phyloP scores from a whole-genome alignment of 805 yeast species.

The Tetrapisispora pingtungensis region DNA sequence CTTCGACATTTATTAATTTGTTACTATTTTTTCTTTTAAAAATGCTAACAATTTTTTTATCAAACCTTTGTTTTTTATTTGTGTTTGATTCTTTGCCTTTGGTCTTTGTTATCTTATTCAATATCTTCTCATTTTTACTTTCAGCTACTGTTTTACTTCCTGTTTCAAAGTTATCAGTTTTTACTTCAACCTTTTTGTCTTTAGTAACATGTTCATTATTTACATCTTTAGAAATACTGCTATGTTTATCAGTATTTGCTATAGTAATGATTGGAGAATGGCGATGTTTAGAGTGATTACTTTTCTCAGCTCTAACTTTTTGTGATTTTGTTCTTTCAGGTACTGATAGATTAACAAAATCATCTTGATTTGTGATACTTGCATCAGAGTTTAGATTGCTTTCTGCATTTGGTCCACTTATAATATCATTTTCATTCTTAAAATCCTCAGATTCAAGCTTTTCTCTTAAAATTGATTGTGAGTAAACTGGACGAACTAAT shows the following conservation, averaged over 20 bases:
- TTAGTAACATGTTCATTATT: neutral
- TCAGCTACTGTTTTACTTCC: neutral
- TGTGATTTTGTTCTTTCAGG: conserved; percentile 4
- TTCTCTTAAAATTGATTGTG: conserved; percentile 3
- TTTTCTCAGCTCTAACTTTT: conserved; percentile 7
- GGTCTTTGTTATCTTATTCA: too few species aligned
- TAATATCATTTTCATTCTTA: too few species aligned
- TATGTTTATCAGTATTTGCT: neutral
- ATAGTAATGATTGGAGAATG: conserved; percentile 20
- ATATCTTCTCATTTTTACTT: neutral
- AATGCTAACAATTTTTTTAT: conserved; percentile 17
- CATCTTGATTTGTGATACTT: neutral
- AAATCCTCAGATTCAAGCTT: neutral
- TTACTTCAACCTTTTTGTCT: neutral
- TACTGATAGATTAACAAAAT: conserved; percentile 1
- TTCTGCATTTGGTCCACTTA: neutral
- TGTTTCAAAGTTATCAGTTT: neutral
- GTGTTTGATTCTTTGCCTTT: neutral
- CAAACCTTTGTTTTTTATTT: conserved; percentile 10
- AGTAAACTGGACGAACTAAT: neutral
- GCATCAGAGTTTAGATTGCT: neutral
- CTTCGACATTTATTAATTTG: neutral
- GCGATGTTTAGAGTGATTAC: conserved; percentile 31
- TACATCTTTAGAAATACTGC: neutral
- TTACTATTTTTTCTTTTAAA: conserved; percentile 9